phyloP scores from a whole-genome alignment of 2,329 filamentous ascomycete genomes.

The Venturia effusa region DNA sequence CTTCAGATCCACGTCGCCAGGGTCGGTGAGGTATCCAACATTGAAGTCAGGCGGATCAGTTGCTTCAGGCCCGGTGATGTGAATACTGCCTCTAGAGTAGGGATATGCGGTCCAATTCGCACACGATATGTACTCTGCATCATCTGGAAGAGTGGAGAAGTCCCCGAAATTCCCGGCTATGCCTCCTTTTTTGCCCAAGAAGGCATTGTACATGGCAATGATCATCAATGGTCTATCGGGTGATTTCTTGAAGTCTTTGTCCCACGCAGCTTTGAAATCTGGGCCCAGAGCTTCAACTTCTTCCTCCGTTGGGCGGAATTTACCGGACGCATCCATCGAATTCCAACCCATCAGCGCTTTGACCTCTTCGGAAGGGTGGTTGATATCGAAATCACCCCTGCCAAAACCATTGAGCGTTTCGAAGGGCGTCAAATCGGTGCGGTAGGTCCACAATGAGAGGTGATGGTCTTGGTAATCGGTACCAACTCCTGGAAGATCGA shows the following conservation, averaged over 20 bases:
- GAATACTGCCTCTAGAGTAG: conserved; percentile 49
- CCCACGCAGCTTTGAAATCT: conserved; percentile 43
- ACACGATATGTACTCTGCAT: conserved; percentile 41
- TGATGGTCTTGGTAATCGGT: conserved; percentile 47
- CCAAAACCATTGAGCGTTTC: conserved; percentile 46
- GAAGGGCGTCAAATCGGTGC: conserved; percentile 31
- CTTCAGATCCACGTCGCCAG: conserved; percentile 46
- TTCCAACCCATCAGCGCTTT: conserved; percentile 48
- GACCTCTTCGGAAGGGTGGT: conserved; percentile 35
- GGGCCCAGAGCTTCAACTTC: conserved; percentile 43
- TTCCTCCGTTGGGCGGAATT: conserved; percentile 43
- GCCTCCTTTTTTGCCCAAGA: conserved; percentile 1
- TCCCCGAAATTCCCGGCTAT: conserved; percentile 18
- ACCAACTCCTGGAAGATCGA: conserved; percentile 42
- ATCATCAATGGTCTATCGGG: conserved; percentile 41
- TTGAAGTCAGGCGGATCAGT: conserved; percentile 44
- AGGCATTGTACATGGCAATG: conserved; percentile 26
- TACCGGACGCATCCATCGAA: conserved; percentile 43
- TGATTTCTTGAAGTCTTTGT: conserved; percentile 40
- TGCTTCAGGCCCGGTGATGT: conserved; percentile 41
- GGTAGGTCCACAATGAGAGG: conserved; percentile 43
- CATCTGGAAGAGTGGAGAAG: conserved; percentile 23
- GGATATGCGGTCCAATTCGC: conserved; percentile 49
- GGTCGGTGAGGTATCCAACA: conserved; percentile 45
- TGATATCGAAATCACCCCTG: conserved; percentile 36